Conservation (phyloP, 2,329 filamentous ascomycete species). For the Falciphora oryzae region DNA sequence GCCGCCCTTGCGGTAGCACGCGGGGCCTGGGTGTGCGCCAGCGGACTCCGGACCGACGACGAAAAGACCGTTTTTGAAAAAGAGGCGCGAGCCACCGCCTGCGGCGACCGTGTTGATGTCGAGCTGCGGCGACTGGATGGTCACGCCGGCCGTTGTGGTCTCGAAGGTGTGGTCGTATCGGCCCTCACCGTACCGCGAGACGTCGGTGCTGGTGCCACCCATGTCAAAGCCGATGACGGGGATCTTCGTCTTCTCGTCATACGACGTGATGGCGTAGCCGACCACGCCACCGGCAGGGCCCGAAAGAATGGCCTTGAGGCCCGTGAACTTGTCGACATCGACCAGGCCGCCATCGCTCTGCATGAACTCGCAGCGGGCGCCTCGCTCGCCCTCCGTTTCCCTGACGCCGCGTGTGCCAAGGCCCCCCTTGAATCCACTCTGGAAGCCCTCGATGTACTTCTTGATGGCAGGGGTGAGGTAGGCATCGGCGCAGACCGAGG, state of each 20-base stretch:
- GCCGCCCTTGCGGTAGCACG: constrained; percentile 61
- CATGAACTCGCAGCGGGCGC: constrained; percentile 90
- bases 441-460: constrained; percentile 69
- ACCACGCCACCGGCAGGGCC: constrained; percentile 92
- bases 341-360: constrained; percentile 74
- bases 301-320: constrained; percentile 77
- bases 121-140: constrained; percentile 84
- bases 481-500: constrained; percentile 72
- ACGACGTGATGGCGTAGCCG: constrained; percentile 86
- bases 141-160: constrained; percentile 89
- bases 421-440: constrained; percentile 73
- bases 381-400: constrained; percentile 50
- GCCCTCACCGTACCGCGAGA: constrained; percentile 79
- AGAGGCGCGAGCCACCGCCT: constrained; percentile 77
- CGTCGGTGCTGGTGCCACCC: constrained; percentile 89
- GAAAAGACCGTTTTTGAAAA: constrained; percentile 70
- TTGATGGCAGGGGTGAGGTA: constrained; percentile 76
- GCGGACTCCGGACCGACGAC: constrained; percentile 63
- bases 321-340: constrained; percentile 76
- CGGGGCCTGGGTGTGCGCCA: constrained; percentile 60
- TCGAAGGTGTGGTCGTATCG: constrained; percentile 92
- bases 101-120: constrained; percentile 95
- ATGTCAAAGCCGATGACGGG: constrained; percentile 95
- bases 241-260: constrained; percentile 73
- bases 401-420: constrained; percentile 72